phyloP scores from a whole-genome alignment of 2,329 filamentous ascomycete genomes.

The Colletotrichum cereale region DNA sequence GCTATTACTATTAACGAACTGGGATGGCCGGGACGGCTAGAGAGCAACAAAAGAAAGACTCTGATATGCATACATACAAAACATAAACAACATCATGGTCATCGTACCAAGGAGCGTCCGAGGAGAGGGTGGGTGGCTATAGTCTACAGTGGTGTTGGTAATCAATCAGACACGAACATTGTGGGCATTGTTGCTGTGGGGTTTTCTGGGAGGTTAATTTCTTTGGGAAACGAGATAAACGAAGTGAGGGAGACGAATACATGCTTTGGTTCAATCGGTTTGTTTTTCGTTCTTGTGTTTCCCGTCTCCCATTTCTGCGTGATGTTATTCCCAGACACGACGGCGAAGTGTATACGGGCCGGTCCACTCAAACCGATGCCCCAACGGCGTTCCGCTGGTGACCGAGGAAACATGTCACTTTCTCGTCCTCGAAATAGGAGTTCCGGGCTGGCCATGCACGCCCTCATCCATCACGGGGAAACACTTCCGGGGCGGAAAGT shows the following conservation, averaged over 20 bases:
- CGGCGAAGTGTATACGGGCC: background rate
- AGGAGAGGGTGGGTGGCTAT: background rate
- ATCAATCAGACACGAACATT: background rate
- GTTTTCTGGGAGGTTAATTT: background rate
- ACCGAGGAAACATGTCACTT: background rate
- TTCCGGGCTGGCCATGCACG: background rate
- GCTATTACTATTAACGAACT: constrained; percentile 12
- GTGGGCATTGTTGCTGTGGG: background rate
- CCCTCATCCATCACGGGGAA: background rate
- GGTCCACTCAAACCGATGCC: background rate
- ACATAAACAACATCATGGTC: background rate
- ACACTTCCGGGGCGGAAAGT: background rate
- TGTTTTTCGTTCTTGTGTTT: background rate
- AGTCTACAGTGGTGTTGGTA: background rate
- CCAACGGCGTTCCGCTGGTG: background rate
- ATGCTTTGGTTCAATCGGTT: background rate
- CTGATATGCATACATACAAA: background rate
- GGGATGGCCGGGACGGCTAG: background rate
- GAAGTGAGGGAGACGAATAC: background rate
- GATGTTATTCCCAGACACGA: background rate
- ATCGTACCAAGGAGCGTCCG: background rate
- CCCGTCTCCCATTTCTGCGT: background rate
- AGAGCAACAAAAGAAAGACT: constrained; percentile 2
- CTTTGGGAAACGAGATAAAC: background rate
- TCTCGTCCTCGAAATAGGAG: background rate